Base-by-base conservation (phyloP, 352 stramenopile species). In the Pythium volutum region DNA sequence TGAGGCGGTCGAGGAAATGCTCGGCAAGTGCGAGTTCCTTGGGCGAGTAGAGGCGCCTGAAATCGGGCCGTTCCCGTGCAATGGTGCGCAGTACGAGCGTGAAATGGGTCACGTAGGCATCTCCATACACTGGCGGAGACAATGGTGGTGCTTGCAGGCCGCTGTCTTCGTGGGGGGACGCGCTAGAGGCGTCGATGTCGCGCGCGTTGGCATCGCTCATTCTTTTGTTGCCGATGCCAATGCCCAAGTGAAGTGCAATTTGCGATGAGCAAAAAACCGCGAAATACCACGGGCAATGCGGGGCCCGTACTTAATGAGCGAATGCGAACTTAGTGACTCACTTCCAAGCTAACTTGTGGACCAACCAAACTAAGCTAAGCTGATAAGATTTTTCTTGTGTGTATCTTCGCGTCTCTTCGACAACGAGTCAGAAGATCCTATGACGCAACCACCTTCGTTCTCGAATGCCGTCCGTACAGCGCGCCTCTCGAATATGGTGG, bases 31-130 rank as follows among this genome's bases (percentile, higher is more conserved):
- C 54, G 16, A 75, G 63, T 58, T 93, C 84, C 4, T 68, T 66
- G 0, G 34, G 22, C 12, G 73, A 83, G 36, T 88, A 78, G 23
- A 93, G 73, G 20, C 61, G 53, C 18, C 68, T 59, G 59, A 84
- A 75, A 45, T 89, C 79, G 31, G 69, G 34, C 6, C 80, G 73
- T 49, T 88, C 66, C 27, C 57, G 56, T 18, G 74, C n/a, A 7
- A 89, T 56, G 14, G 71, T 69, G 18, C 57, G 70, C 16, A 91
- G 61, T 16, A 91, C 82, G 23, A 87, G 70, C 15, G 59, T 70
- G 47, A 89, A 76, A 59, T 91, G 82, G n/a, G 66, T 71, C 48
- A 75, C 70, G 48, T 91, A 91, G 41, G 82, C 82, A 62, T 91
- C 82, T 53, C 84, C 75, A 4, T 61, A 67, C 4, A 58, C 58